Evolutionary conservation across 108 stramenopile genomes (phyloP).

Genomic region (Cylindrotheca closterium): DNA sequence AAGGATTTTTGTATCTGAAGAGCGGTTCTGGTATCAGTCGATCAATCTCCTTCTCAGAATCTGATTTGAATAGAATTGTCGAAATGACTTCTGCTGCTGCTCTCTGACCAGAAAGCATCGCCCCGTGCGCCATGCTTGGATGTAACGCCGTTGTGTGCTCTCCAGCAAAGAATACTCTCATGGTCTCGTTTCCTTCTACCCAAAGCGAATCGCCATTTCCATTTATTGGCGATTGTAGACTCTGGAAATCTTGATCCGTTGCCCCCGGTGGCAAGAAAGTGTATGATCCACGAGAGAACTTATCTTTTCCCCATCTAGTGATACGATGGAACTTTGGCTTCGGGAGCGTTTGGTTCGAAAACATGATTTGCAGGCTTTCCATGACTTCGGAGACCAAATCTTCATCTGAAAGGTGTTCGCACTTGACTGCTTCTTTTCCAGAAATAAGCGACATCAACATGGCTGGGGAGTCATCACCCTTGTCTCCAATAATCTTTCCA

Average conservation of each 20-base stretch:
- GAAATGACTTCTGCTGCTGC: constrained; percentile 56
- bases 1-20: constrained; percentile 45
- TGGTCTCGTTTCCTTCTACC: constrained; percentile 41
- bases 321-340: constrained; percentile 33
- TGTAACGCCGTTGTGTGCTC: constrained; percentile 79
- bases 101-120: constrained; percentile 71
- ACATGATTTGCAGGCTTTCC: constrained; percentile 39
- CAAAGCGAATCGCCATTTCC: constrained; percentile 54
- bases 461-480: constrained; percentile 29
- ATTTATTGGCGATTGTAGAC: constrained; percentile 55
- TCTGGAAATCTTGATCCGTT: constrained; percentile 58
- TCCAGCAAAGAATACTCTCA: constrained; percentile 78
- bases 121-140: constrained; percentile 81
- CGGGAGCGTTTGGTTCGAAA: constrained; percentile 30
- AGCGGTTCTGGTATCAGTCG: constrained; percentile 40
- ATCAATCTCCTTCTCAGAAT: constrained; percentile 30
- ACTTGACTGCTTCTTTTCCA: constrained; percentile 48
- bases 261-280: constrained; percentile 59
- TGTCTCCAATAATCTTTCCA: constrained; percentile 29
- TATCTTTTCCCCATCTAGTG: constrained; percentile 57
- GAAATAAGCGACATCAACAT: constrained; percentile 59
- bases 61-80: constrained; percentile 19
- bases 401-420: constrained; percentile 41
- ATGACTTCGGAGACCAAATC: constrained; percentile 40
- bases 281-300: constrained; percentile 54